Evolutionary conservation across 2,329 filamentous ascomycete species (phyloP).

Genomic region (Diaporthe aspalathi): DNA sequence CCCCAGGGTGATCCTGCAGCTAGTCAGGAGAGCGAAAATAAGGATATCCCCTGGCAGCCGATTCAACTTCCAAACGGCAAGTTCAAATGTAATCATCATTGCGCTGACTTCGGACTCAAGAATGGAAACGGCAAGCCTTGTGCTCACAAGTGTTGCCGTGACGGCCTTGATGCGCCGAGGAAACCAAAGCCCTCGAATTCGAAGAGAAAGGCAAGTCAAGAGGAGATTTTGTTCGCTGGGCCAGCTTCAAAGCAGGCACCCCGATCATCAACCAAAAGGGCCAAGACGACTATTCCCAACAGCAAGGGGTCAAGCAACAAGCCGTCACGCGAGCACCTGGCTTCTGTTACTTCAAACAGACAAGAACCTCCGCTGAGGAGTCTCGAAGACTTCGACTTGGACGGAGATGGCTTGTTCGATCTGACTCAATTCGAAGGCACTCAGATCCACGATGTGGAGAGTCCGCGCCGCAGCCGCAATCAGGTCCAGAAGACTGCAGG

Average conservation of each 20-base stretch:
- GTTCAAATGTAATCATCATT: slow-evolving; percentile 79
- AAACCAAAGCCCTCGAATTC: slow-evolving; percentile 52
- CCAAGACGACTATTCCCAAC: neutral
- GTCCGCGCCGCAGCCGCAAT: neutral
- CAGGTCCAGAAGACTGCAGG: neutral
- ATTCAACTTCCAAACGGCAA: slow-evolving; percentile 73
- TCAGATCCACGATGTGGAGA: neutral
- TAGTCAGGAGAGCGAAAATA: slow-evolving; percentile 10
- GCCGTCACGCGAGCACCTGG: no score
- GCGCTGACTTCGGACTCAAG: slow-evolving; percentile 53
- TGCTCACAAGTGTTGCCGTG: slow-evolving; percentile 78
- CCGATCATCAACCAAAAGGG: neutral
- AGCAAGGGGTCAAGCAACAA: neutral
- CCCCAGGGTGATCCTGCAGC: neutral
- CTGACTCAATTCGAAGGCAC: slow-evolving; percentile 23
- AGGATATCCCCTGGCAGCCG: slow-evolving; percentile 49
- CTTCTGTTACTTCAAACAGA: neutral
- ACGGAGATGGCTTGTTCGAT: slow-evolving; percentile 36
- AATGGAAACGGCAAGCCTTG: slow-evolving; percentile 61
- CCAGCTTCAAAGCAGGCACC: neutral
- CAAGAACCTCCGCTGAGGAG: neutral
- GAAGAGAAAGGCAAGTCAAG: slow-evolving; percentile 44
- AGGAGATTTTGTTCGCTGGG: slow-evolving; percentile 8
- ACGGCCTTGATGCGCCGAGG: slow-evolving; percentile 74
- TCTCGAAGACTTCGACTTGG: slow-evolving; percentile 23